Evolutionary conservation across 805 yeast genomes (phyloP), one percentile per base, ranked within the genome.

Genomic region (Ogataea saltuana): DNA sequence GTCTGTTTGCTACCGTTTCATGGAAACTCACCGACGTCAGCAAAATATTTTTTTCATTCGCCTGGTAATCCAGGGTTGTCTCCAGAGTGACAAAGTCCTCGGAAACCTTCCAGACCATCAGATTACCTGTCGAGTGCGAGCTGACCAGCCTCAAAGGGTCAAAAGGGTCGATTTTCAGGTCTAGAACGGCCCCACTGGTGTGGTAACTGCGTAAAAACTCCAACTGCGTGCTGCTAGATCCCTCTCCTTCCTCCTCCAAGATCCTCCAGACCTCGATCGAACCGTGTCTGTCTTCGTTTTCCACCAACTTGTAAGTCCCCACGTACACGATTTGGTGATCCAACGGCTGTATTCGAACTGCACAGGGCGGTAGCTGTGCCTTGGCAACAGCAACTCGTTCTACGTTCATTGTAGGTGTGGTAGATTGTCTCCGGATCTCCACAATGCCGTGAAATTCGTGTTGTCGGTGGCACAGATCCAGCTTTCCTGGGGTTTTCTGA

Each of bases 241-340:
- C n/a, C n/a, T n/a, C n/a, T n/a, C n/a, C n/a, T n/a, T 7, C 40
- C 37, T 42, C 15, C 37, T 33, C 1, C 25, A 31, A 19, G 42
- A 39, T 6, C 54, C 61, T 4, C 63, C 70, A 72, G 1, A 72
- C 53, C 46, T 74, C 81, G 29, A 76, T 58, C 1, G 77, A 66
- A 0, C 99, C 99, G 35, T 77, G 73, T 44, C 97, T 70, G 1
- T 58, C 51, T 1, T 84, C 82, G 12, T 73, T 67, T 8, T 72
- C 69, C 52, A 87, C 81, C 27, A 91, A 69, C 42, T 83, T 78
- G 60, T 93, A 91, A 0, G 97, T 89, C 0, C 97, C 98, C 1
- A 88, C 61, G 9, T 88, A 58, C 1, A 88, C 50, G 8, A 75
- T 57, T 0, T 72, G 54, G 3, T 63, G 54, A 32, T 80, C 77